Base-by-base conservation (phyloP, 225 moss, liverwort and hornwort genomes). In the Marchantia polymorpha region DNA sequence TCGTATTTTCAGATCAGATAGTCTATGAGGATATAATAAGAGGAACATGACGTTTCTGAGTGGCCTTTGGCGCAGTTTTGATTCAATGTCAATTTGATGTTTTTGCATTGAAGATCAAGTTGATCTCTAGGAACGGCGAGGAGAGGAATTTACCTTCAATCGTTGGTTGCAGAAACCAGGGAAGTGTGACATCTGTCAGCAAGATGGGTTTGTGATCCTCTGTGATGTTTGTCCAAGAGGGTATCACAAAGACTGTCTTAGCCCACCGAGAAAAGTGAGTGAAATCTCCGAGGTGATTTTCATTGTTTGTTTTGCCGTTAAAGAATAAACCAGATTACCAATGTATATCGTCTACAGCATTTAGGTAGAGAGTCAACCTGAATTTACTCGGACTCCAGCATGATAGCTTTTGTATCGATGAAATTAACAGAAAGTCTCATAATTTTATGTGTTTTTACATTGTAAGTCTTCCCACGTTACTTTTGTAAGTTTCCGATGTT, bases 201-300 rank as follows among this genome's bases (percentile, higher is more conserved):
- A 92, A 85, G 81, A 83, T 69, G 96, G 92, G 29, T 77, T 81
- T 70, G 88, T 90, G 60, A 85, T 94, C 75, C 83, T 83, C 68
- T 96, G 96, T 91, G 92, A 89, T 78, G 82, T 81, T 61, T 96
- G 94, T 81, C 85, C 91, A 56, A 83, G 85, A 73, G 85, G 85
- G 74, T 96, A 87, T 71, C 94, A 94, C 81, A 90, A 87, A 83
- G 92, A 94, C 75, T 96, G 96, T 77, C 80, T 90, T 65, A 89
- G 81, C 84, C 89, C 88, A 70, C 80, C 92, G n/a, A 82, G 89
- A 23, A 88, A 89, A 91, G 92, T 92, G 88, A 79, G 78, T 12
- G 2, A 25, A 0, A 69, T 46, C 17, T 69, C 19, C 14, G 56
- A 56, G 56, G 13, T 56, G 10, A 56, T 56, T 56, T 12, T 56